phyloP scores from a whole-genome alignment of 2,329 filamentous ascomycete species.

The Ophidiomyces ophidiicola region DNA sequence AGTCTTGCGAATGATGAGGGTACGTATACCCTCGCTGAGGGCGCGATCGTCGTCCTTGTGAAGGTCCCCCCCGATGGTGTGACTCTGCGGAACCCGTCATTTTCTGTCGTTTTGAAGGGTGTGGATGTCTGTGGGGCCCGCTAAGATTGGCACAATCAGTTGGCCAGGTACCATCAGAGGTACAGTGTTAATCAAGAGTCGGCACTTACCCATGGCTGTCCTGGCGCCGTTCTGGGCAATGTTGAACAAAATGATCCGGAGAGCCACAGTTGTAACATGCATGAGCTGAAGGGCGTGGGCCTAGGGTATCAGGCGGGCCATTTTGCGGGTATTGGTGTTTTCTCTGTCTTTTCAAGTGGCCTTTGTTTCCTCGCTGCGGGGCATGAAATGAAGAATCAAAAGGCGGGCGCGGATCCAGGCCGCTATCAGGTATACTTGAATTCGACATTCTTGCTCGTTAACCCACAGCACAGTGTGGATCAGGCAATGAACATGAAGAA shows the following conservation, averaged over 20 bases:
- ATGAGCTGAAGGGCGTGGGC: conserved; percentile 13
- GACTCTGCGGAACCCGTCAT: conserved; percentile 10
- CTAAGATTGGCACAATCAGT: conserved; percentile 13
- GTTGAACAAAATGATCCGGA: conserved; percentile 24
- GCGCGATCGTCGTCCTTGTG: conserved; percentile 16
- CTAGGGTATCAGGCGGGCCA: conserved; percentile 8
- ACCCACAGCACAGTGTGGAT: too few relatives aligned
- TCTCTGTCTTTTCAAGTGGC: conserved; percentile 13
- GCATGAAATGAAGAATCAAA: conserved; percentile 9
- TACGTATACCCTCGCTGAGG: conserved; percentile 17
- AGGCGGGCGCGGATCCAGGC: conserved; percentile 5
- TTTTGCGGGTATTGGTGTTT: conserved; percentile 13
- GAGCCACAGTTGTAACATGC: conserved; percentile 28
- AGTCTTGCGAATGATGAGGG: conserved; percentile 16
- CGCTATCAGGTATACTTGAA: conserved; percentile 6
- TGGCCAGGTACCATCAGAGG: not conserved
- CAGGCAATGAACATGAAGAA: too few relatives aligned
- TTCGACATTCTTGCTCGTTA: conserved; percentile 13
- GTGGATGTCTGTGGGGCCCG: conserved; percentile 15
- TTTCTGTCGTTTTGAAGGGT: conserved; percentile 22
- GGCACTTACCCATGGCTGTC: conserved; percentile 23
- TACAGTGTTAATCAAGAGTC: not conserved
- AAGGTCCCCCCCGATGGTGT: conserved; percentile 15
- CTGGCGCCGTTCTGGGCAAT: conserved; percentile 25
- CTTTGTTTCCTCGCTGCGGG: conserved; percentile 13